Percentiles rank a stretch among this genome's conserved stretches.
Evolutionary conservation across 1,284 basidiomycete genomes (phyloP).

Genomic region (Lentinus polychrous): DNA sequence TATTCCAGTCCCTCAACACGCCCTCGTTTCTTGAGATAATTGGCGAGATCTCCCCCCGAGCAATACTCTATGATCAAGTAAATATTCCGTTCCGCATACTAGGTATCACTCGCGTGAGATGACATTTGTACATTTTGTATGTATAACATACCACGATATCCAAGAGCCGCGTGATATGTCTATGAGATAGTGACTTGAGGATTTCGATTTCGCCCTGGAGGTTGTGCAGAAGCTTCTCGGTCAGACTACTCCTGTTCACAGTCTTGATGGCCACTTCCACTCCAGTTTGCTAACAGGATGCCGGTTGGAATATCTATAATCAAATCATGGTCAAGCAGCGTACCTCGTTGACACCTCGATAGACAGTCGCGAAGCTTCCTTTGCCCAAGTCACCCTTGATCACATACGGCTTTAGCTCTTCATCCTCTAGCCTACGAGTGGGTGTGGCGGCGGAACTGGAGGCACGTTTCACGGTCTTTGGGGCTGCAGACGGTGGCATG

Average conservation of each 20-base stretch:
- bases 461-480: background rate
- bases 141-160: conserved; percentile 73
- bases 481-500: conserved; percentile 1
- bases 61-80: conserved; percentile 99
- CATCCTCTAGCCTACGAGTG: conserved; percentile 36
- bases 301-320: too few relatives aligned
- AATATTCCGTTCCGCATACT: conserved; percentile 91
- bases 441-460: background rate
- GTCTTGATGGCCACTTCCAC: conserved; percentile 91
- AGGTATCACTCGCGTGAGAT: conserved; percentile 5
- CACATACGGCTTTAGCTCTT: conserved; percentile 67
- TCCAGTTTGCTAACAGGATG: conserved; percentile 54
- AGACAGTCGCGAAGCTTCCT: conserved; percentile 96
- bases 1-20: conserved; percentile 83
- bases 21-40: conserved; percentile 94
- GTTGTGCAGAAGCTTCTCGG: conserved; percentile 92
- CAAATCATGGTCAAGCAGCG: conserved; percentile 21
- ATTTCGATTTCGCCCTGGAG: conserved; percentile 97
- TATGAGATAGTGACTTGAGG: conserved; percentile 88
- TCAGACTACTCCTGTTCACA: conserved; percentile 85
- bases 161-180: conserved; percentile 88
- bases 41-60: conserved; percentile 90
- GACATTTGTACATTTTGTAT: conserved; percentile 2
- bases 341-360: conserved; percentile 87
- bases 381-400: conserved; percentile 71